These are phyloP conservation scores for Hypoxylon sp. DNA, from an alignment of 2,329 filamentous ascomycete species.

Conservation along the genomic window DNA sequence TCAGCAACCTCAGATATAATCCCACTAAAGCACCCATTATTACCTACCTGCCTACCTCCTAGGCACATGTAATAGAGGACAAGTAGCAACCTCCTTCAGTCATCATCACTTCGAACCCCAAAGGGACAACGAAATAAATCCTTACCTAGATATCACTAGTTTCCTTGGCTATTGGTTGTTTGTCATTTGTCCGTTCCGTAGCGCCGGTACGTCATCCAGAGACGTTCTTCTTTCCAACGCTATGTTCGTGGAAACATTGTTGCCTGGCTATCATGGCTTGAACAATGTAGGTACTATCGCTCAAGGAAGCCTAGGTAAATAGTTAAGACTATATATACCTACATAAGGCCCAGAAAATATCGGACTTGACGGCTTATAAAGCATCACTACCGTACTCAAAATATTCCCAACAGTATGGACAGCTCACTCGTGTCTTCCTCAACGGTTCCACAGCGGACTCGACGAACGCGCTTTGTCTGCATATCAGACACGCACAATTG, in stretches of 20 bases:
- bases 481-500: slow-evolving; percentile 83
- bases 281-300: not conserved
- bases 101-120: slow-evolving; percentile 6
- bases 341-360: slow-evolving; percentile 17
- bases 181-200: slow-evolving; percentile 5
- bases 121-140: slow-evolving; percentile 4
- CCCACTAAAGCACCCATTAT: not conserved
- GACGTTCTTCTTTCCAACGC: not conserved
- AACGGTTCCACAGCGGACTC: slow-evolving; percentile 45
- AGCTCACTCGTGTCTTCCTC: slow-evolving; percentile 14
- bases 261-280: slow-evolving; percentile 1
- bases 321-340: slow-evolving; percentile 2
- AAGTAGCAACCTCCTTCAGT: slow-evolving; percentile 1
- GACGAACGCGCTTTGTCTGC: slow-evolving; percentile 77
- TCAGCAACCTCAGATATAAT: slow-evolving; percentile 25
- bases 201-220: slow-evolving; percentile 5
- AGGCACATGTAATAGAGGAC: not conserved
- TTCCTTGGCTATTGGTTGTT: slow-evolving; percentile 5
- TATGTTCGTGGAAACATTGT: not conserved
- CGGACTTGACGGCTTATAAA: not conserved
- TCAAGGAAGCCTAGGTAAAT: not conserved
- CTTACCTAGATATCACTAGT: slow-evolving; percentile 1
- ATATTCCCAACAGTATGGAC: slow-evolving; percentile 25
- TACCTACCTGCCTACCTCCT: not conserved
- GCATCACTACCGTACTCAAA: slow-evolving; percentile 2